phyloP scores from a whole-genome alignment of 2,329 filamentous ascomycete genomes.

The Ceratocystis alfenasii region DNA sequence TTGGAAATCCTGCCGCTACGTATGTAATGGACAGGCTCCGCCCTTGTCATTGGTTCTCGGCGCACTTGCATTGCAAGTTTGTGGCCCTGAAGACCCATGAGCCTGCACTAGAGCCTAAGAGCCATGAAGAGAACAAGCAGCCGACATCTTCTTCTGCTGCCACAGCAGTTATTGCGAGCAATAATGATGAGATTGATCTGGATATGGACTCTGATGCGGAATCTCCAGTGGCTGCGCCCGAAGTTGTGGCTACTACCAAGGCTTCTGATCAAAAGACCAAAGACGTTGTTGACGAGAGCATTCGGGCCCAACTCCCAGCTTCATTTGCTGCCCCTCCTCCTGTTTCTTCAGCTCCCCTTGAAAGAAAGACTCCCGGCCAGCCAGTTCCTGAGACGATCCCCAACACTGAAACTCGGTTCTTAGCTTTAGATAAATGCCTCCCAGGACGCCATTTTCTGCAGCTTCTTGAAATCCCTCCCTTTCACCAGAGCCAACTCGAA shows the following conservation, averaged over 20 bases:
- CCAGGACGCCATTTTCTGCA: conserved; percentile 72
- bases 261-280: conserved; percentile 20
- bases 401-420: conserved; percentile 70
- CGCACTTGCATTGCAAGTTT: conserved; percentile 85
- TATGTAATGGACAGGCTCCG: conserved; percentile 70
- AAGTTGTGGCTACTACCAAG: background rate
- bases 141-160: background rate
- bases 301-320: conserved; percentile 64
- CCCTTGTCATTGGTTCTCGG: conserved; percentile 83
- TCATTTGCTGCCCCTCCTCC: conserved; percentile 48
- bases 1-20: conserved; percentile 71
- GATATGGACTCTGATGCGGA: conserved; percentile 46
- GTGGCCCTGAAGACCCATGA: conserved; percentile 51
- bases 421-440: conserved; percentile 85
- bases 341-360: conserved; percentile 23
- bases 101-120: conserved; percentile 22
- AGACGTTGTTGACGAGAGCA: conserved; percentile 33
- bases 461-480: conserved; percentile 50
- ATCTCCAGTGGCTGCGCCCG: conserved; percentile 24
- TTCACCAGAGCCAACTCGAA: conserved; percentile 29
- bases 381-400: conserved; percentile 59
- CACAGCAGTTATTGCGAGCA: conserved; percentile 28
- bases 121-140: conserved; percentile 30
- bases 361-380: conserved; percentile 39
- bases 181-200: conserved; percentile 60